phyloP scores from a whole-genome alignment of 352 stramenopile species.

The Vaucheria bursata region DNA sequence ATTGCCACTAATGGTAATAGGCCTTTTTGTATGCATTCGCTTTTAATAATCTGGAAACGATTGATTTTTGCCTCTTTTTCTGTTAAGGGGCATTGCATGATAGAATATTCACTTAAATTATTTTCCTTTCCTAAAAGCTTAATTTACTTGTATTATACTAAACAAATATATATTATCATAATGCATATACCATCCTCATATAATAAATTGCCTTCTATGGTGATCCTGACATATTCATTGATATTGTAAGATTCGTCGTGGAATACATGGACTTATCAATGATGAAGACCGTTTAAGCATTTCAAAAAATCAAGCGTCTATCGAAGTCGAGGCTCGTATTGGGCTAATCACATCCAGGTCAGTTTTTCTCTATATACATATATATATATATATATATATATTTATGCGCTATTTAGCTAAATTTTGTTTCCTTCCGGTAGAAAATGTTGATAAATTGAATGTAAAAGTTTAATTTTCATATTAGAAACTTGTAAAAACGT shows the following conservation, averaged over 20 bases:
- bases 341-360: constrained; percentile 34
- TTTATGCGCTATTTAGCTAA: too few species aligned
- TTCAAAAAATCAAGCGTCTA: not conserved
- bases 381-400: too few species aligned
- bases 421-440: too few species aligned
- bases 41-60: too few species aligned
- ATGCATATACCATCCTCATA: not conserved
- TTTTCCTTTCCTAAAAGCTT: not conserved
- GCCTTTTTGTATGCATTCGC: too few species aligned
- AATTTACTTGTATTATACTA: not conserved
- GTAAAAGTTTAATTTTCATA: too few species aligned
- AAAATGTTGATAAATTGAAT: too few species aligned
- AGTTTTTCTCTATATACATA: too few species aligned
- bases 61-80: not conserved
- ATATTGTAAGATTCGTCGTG: not conserved
- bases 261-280: not conserved
- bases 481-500: too few species aligned
- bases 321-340: constrained; percentile 39
- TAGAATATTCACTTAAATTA: not conserved
- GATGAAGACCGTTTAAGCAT: not conserved
- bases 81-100: not conserved
- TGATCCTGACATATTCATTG: not conserved
- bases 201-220: not conserved
- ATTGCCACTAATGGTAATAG: too few species aligned
- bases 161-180: not conserved